Conservation (phyloP, 1,284 basidiomycete species). For the Schizophyllum amplum region DNA sequence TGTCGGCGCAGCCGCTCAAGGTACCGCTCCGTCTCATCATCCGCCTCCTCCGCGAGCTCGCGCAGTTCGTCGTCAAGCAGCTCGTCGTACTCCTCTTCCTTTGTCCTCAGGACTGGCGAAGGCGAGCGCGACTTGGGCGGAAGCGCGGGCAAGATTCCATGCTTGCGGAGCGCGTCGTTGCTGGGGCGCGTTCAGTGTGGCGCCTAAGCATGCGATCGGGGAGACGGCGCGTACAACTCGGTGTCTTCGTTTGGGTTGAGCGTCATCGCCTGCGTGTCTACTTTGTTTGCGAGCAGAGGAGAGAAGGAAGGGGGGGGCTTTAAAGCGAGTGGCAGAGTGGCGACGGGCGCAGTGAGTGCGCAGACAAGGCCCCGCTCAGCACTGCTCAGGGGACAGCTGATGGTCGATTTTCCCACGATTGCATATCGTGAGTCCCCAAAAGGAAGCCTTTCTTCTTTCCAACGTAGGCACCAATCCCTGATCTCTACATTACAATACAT, state of each 20-base stretch:
- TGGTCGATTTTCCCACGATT: neutral
- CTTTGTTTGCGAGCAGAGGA: too few species aligned
- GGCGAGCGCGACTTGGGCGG: conserved; percentile 63
- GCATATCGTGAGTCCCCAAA: neutral
- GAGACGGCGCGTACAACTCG: conserved; percentile 65
- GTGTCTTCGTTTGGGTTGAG: conserved; percentile 84
- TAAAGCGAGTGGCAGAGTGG: too few species aligned
- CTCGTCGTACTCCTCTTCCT: conserved; percentile 59
- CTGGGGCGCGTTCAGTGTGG: conserved; percentile 29
- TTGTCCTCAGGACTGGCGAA: conserved; percentile 61
- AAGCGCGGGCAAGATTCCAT: conserved; percentile 82
- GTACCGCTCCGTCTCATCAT: conserved; percentile 75
- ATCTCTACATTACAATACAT: neutral
- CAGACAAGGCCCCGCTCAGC: neutral
- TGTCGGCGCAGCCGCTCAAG: conserved; percentile 65
- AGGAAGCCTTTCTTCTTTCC: neutral
- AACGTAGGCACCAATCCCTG: too few species aligned
- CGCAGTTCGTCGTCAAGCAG: conserved; percentile 61
- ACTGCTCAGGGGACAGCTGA: neutral
- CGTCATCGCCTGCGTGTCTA: conserved; percentile 38
- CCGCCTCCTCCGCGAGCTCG: conserved; percentile 61
- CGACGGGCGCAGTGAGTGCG: neutral
- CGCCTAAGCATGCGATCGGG: neutral
- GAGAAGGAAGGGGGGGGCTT: too few species aligned
- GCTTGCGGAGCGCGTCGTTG: conserved; percentile 87